Evolutionary conservation across 345 rosid genomes (phyloP), one percentile per base, ranked within the genome.

Genomic region (Populus euphratica): DNA sequence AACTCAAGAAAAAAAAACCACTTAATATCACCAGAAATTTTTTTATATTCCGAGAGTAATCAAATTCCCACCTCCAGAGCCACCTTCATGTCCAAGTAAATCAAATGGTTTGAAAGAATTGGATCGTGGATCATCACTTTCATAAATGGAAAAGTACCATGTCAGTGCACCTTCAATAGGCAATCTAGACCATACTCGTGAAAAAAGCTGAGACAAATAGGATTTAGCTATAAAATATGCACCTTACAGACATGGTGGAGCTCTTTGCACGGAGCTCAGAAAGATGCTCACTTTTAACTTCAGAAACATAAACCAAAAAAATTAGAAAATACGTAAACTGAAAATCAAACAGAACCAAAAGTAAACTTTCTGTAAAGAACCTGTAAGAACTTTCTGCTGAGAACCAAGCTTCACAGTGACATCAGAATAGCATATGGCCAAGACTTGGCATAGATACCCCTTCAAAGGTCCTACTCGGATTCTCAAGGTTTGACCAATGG

Each of bases 371-470:
- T 68, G 66, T 44, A 71, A 81, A 78, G 76, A 64, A 93, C 99
- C 98, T 83, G 96, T 86, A 39, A 96, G 91, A 82, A 87, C 83
- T 85, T 88, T 96, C 67, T 90, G 98, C 85, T 88, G 89, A 41
- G 99, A 93, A 84, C 91, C 98, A 54, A 96, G 91, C 85, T 96
- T 96, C 83, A 96, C 98, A 2, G 98, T 96, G 64, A 92, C 89
- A 82, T 96, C 99, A 47, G 88, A 85, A 77, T 80, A 84, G 14
- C 92, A 93, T 74, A 96, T 72, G 72, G 88, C 97, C 82, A 96
- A 78, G 64, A 96, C 99, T 76, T 95, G 93, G 74, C 99, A 96
- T 69, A 91, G 88, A 77, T 93, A 92, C 61, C 99, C 99, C 86
- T 96, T 96, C 81, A 92, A 80, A 74, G 99, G 98, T 66, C 98